A percentile compares a stretch with the other conserved stretches of the same genome.
Evolutionary conservation across 805 yeast genomes (phyloP).

Genomic region (Candida vartiovaarae): DNA sequence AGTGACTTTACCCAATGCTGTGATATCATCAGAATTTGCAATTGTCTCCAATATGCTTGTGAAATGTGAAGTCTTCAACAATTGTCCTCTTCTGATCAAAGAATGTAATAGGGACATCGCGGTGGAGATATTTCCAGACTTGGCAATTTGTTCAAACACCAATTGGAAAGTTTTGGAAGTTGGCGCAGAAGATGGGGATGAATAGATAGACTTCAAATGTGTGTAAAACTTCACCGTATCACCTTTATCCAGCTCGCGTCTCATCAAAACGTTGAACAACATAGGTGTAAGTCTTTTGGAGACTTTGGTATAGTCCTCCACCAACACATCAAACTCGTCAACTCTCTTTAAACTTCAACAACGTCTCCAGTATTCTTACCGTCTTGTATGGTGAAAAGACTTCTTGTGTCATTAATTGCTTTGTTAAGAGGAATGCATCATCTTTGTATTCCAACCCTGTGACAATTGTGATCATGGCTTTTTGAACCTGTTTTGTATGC

Average conservation of each 20-base stretch:
- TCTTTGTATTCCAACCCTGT: constrained; percentile 3
- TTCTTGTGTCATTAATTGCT: neutral
- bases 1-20: constrained; percentile 6
- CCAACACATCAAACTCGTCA: constrained; percentile 6
- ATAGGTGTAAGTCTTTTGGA: neutral
- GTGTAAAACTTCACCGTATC: constrained; percentile 4
- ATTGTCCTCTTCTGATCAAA: constrained; percentile 4
- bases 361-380: neutral
- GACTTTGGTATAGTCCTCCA: neutral
- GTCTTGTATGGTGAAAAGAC: constrained; percentile 2
- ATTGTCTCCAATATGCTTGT: constrained; percentile 9
- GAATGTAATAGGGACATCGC: constrained; percentile 14
- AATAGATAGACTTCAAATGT: constrained; percentile 3
- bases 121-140: constrained; percentile 14
- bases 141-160: constrained; percentile 15
- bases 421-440: constrained; percentile 1
- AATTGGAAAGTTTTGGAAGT: constrained; percentile 10
- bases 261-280: constrained; percentile 9
- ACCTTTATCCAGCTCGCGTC: neutral
- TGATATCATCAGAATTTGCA: constrained; percentile 8
- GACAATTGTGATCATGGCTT: constrained; percentile 7
- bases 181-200: constrained; percentile 3
- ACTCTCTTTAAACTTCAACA: neutral
- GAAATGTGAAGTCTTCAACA: constrained; percentile 4
- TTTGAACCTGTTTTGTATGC: constrained; percentile 2